A percentile compares a stretch with the other conserved stretches of the same genome.
Evolutionary conservation across 148 eudicot species (phyloP).

Genomic region (Silene uniflora): DNA sequence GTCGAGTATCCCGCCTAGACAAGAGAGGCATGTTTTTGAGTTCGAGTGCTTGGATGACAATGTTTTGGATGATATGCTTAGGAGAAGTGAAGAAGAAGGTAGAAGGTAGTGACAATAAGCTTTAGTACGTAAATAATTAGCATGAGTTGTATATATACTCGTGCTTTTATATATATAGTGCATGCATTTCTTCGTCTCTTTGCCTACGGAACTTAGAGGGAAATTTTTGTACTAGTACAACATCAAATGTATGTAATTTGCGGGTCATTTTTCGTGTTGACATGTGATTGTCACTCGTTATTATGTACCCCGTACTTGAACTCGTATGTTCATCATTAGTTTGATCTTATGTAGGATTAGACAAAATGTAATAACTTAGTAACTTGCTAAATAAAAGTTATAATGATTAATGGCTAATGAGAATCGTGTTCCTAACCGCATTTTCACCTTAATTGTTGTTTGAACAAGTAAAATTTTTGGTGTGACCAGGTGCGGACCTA

Average conservation of each 20-base stretch:
- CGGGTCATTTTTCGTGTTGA: too few species aligned
- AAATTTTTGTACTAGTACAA: neutral
- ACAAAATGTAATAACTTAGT: too few species aligned
- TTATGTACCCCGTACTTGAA: too few species aligned
- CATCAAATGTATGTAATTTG: too few species aligned
- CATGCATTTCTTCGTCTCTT: neutral
- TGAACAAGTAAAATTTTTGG: neutral
- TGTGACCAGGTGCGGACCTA: too few species aligned
- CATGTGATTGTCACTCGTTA: too few species aligned
- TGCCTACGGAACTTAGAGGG: neutral
- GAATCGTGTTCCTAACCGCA: neutral
- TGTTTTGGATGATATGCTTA: constrained; percentile 66
- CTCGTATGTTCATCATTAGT: too few species aligned
- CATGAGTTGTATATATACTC: neutral
- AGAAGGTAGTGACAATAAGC: neutral
- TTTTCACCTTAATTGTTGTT: neutral
- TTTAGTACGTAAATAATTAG: neutral
- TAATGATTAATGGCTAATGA: neutral
- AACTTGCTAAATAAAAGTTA: neutral
- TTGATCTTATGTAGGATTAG: too few species aligned
- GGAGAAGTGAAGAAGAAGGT: constrained; percentile 20
- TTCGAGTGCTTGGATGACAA: constrained; percentile 52
- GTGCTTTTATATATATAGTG: neutral
- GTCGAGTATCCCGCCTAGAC: constrained; percentile 4
- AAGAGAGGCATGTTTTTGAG: constrained; percentile 45